phyloP scores from a whole-genome alignment of 768 basidiomycete species.

The Russula ochroleuca region DNA sequence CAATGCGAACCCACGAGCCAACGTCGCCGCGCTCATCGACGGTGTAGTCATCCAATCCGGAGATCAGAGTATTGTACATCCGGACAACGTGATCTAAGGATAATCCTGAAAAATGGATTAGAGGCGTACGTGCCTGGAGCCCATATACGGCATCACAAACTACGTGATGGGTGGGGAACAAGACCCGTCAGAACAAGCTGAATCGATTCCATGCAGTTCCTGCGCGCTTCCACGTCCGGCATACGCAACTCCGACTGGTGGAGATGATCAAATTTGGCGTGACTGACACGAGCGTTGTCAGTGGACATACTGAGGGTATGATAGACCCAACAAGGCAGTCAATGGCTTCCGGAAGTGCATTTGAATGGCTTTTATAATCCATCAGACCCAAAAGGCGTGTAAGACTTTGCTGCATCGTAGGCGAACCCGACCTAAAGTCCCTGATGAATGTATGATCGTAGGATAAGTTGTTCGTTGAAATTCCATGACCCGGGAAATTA shows the following conservation, averaged over 20 bases:
- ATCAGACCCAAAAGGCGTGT: constrained; percentile 64
- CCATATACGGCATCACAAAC: constrained; percentile 37
- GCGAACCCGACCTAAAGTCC: constrained; percentile 51
- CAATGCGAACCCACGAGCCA: constrained; percentile 90
- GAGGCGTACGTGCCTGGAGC: neutral
- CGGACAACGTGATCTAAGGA: constrained; percentile 9
- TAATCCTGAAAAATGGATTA: constrained; percentile 1
- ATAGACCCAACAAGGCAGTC: constrained; percentile 58
- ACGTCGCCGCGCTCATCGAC: constrained; percentile 95
- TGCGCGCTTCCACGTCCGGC: constrained; percentile 53
- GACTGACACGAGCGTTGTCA: constrained; percentile 29
- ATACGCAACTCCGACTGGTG: constrained; percentile 36
- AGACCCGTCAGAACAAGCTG: constrained; percentile 47
- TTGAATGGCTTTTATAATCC: constrained; percentile 54
- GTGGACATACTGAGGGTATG: constrained; percentile 44
- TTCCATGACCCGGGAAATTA: constrained; percentile 14
- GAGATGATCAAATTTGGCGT: constrained; percentile 26
- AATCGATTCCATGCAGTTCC: constrained; percentile 50
- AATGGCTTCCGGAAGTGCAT: constrained; percentile 52
- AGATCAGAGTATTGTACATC: constrained; percentile 53
- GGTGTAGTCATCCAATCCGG: constrained; percentile 85
- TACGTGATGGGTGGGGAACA: constrained; percentile 39
- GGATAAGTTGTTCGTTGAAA: constrained; percentile 11
- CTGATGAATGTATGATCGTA: constrained; percentile 50
- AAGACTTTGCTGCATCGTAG: constrained; percentile 66